Base-by-base conservation (phyloP, 139 green algal species). In the Micromonas commoda region DNA sequence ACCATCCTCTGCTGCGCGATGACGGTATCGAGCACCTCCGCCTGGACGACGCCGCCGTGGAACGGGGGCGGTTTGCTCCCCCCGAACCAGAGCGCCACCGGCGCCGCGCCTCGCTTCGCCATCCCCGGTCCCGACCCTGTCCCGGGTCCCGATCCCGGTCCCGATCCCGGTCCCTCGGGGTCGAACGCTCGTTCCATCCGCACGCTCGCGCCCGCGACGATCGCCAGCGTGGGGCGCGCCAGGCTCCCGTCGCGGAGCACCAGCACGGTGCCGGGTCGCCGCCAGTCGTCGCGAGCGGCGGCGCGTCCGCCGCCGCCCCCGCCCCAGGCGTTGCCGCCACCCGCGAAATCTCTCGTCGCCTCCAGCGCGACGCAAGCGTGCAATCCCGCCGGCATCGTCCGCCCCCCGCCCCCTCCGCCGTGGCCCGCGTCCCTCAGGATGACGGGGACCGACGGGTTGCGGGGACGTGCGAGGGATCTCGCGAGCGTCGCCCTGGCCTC, bases 1-100 rank as follows among this genome's bases (percentile, higher is more conserved):
- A 28, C 53, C 68, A 76, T 75, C 1, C 77, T 45, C 60, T 82
- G 67, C 9, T 82, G 67, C 54, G 33, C 21, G 32, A 82, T 70
- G 31, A 82, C 61, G 26, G 45, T 52, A 45, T 57, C 51, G 4
- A 82, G 45, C 1, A 57, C 33, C 2, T 26, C 34, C 24, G 53
- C 37, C 16, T 29, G 28, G 2, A 64, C 63, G 29, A 24, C 33
- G n/a, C 19, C 54, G 4, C 32, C 73, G 1, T 34, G 34, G 31
- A 60, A 54, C 66, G 52, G 9, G 34, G n/a, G n/a, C 28, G n/a
- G n/a, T 31, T 31, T 65, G 2, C 2, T 65, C 2, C 54, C n/a
- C 54, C 24, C 28, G 54, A 24, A 65, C 54, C 24, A 31, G 28
- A 2, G n/a, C 28, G 54, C 28, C 28, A 2, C 54, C 28, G 2